Evolutionary conservation across 2,329 filamentous ascomycete species (phyloP).

Genomic region (Xylaria sp.): DNA sequence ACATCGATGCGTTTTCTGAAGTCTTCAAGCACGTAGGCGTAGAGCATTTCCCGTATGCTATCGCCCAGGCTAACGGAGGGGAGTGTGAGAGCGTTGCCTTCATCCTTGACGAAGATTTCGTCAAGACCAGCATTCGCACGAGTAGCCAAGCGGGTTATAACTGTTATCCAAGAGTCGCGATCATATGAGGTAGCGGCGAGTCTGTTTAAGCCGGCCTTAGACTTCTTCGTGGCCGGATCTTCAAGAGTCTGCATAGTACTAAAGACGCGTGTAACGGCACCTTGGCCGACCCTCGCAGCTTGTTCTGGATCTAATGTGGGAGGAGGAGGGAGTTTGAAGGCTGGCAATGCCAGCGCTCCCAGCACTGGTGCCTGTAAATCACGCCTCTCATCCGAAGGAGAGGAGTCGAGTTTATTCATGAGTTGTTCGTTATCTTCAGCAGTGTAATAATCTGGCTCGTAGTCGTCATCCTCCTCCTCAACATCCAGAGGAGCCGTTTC

Average conservation of each 20-base stretch:
- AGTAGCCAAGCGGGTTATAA: constrained; percentile 86
- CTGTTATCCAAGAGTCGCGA: constrained; percentile 88
- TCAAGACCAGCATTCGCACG: constrained; percentile 78
- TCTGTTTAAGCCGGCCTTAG: constrained; percentile 80
- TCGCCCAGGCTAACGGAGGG: constrained; percentile 61
- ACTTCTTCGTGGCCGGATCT: constrained; percentile 68
- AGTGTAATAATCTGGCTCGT: constrained; percentile 86
- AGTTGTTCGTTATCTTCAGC: constrained; percentile 82
- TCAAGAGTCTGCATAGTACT: constrained; percentile 79
- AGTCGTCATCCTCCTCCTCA: constrained; percentile 87
- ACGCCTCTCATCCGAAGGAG: constrained; percentile 64
- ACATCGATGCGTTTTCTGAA: constrained; percentile 90
- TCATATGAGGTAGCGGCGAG: constrained; percentile 86
- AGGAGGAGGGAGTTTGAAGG: constrained; percentile 83
- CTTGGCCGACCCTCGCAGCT: constrained; percentile 77
- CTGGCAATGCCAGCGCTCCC: constrained; percentile 71
- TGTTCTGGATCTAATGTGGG: constrained; percentile 77
- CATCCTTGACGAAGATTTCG: constrained; percentile 64
- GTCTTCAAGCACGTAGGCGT: constrained; percentile 88
- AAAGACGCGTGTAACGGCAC: constrained; percentile 80
- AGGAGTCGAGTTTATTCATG: constrained; percentile 77
- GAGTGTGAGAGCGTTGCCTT: constrained; percentile 55
- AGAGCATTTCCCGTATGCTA: constrained; percentile 81
- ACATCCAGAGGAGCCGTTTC: constrained; percentile 71
- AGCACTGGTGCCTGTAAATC: constrained; percentile 58